Base-by-base conservation (phyloP, 768 basidiomycete genomes). In the Obba rivulosa region DNA sequence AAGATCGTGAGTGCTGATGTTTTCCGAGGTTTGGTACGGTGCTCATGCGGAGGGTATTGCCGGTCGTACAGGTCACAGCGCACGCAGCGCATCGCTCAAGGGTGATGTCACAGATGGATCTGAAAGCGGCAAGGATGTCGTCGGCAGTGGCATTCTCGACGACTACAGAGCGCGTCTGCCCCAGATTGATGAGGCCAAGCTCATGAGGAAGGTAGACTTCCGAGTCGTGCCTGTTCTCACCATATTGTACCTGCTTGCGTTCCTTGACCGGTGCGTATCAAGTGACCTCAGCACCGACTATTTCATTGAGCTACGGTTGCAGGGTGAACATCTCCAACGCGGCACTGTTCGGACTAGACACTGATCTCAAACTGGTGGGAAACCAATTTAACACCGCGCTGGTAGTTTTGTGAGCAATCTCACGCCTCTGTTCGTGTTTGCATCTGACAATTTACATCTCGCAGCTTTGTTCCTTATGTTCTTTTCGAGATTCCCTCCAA, bases 201-300 rank as follows among this genome's bases (percentile, higher is more conserved):
- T 68, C 20, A n/a, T 68, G n/a, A 54, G 61, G 22, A 69, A 69
- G 57, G 61, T 69, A 18, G 68, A 69, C 51, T 11, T 59, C 2
- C 62, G 58, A 21, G 56, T 77, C 40, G 60, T 76, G 3, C 74
- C 74, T 31, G 69, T 66, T 48, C 62, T 77, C 13, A 65, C 67
- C 34, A 51, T 74, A 4, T 63, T 77, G 22, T 72, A 72, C 57
- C 60, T 73, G 8, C 60, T 75, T 11, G 69, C 71, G 16, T 74
- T 74, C 62, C 63, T 75, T 13, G 66, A 66, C 41, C 57, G 60
- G 62, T 62, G 35, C 25, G 59, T 48, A 9, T 43, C 28, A 20
- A 5, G n/a, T 11, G 9, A 43, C 22, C 9, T 1, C 3, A 10
- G 21, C 41, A 16, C 34, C 25, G 11, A 23, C 3, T 37, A 23